Evolutionary conservation across 805 yeast genomes (phyloP), one percentile per base, ranked within the genome.

Genomic region (Kuraishia hungarica): DNA sequence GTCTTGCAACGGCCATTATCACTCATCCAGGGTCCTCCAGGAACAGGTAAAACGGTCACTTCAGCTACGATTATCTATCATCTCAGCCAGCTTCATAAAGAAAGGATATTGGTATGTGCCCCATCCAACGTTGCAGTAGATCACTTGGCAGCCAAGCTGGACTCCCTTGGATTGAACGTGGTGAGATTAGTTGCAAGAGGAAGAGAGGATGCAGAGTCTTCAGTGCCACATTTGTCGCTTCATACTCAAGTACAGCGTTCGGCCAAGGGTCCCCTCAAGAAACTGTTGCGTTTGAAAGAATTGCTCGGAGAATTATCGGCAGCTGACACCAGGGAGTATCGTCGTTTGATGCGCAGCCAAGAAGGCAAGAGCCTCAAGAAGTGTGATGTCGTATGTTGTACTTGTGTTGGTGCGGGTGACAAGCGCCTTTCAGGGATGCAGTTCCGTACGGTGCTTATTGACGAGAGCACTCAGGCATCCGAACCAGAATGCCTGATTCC

Each of bases 61-160:
- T 89, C 97, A 0, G 93, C 97, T 1, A 85, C 96, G 0, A 88
- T 92, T 56, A 81, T 91, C 29, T 86, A 88, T 61, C 96, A 89
- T 63, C 72, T 90, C 54, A 76, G 83, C 2, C 80, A 82, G 56
- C 64, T 84, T 57, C 81, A 80, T 61, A 80, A 80, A 55, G 84
- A 81, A 51, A 80, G 81, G 58, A 82, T 91, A 8, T 75, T 92
- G 48, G 97, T 91, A 2, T 89, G 97, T 75, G 97, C 97, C 2
- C 97, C 97, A 22, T 91, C 97, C 21, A 92, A 92, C 68, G 93
- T 92, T 52, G 97, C 97, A 0, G 97, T 89, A 35, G 97, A 92
- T 67, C 96, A 92, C 72, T 75, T 92, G 55, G 89, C 97, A 1
- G 78, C 77, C 10, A 87, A 91, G 62, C 73, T 92, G 4, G 79